Evolutionary conservation across 495 filamentous ascomycete species (phyloP), one percentile per base, ranked within the genome.

Genomic region (Neurospora sp.): DNA sequence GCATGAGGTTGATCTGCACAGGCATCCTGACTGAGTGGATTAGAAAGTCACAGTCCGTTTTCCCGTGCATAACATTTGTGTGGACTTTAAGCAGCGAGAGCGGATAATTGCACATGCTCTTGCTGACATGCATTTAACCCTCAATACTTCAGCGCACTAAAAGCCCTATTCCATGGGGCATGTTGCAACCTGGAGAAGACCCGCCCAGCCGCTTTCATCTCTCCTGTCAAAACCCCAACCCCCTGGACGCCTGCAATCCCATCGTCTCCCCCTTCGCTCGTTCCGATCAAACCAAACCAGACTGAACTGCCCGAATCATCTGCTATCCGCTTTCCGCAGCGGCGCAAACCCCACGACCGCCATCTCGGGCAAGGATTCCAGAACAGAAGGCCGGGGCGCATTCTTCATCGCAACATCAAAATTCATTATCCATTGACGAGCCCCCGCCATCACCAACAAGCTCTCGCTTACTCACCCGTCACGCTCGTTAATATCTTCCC

Each of bases 371-470:
- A 75, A 77, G 75, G 76, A 74, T 48, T 76, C 76, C 72, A 76
- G 48, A 54, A 77, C 74, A 69, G 73, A 77, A 77, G 72, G 71
- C 75, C 73, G 73, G 72, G 77, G 75, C 77, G 73, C 79, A 80
- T 79, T 62, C 54, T 59, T 75, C 70, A 69, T 74, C 74, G 39
- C 75, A 73, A 74, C 77, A 69, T 74, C 75, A 37, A 42, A 70
- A 74, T 75, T 73, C 75, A 75, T 35, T 66, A 78, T 81, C 79
- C 75, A 78, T 76, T 75, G 66, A 77, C 77, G 74, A 75, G 74
- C 73, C 27, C 74, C 74, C 75, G 69, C 69, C 66, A 76, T 81
- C 75, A 73, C 70, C 39, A 16, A 69, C 39, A 23, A 70, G 66
- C 70, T 76, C 75, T 74, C 73, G 38, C n/a, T 16, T 46, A 12